phyloP scores from a whole-genome alignment of 805 yeast genomes.

The Yarrowia bubula region DNA sequence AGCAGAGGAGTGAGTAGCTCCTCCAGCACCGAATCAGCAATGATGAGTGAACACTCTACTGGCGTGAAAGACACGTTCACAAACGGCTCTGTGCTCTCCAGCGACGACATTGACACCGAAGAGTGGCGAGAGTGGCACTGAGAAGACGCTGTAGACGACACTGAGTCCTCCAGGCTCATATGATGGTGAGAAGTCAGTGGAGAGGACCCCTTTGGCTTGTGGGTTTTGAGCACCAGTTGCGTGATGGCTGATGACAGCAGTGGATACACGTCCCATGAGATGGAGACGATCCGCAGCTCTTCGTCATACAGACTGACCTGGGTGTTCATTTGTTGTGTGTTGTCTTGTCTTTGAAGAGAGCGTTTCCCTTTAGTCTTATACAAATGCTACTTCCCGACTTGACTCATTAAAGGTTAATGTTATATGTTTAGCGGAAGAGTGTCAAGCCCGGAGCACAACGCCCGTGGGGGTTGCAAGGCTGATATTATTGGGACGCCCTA shows the following conservation, averaged over 20 bases:
- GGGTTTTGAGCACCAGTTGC: conserved; percentile 40
- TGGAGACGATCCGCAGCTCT: conserved; percentile 49
- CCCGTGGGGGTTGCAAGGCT: not conserved
- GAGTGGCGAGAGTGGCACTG: conserved; percentile 21
- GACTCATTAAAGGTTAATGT: conserved; percentile 25
- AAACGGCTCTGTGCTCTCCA: conserved; percentile 43
- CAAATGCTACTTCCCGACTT: not conserved
- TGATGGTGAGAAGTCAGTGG: not conserved
- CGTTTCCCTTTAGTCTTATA: not conserved
- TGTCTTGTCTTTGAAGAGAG: not conserved
- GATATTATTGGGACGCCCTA: not conserved
- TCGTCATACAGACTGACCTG: conserved; percentile 29
- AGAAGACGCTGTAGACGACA: conserved; percentile 1
- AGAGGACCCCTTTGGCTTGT: conserved; percentile 3
- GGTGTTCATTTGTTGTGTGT: conserved; percentile 36
- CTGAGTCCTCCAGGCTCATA: conserved; percentile 26
- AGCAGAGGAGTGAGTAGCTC: conserved; percentile 46
- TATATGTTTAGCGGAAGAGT: not conserved
- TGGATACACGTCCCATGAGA: conserved; percentile 54
- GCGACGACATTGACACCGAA: conserved; percentile 29
- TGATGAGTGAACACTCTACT: conserved; percentile 60
- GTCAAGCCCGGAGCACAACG: not conserved
- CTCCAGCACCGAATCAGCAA: conserved; percentile 44
- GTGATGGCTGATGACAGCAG: conserved; percentile 53
- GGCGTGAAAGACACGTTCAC: conserved; percentile 64